Evolutionary conservation across 1,139 yeast genomes (phyloP), one percentile per base, ranked within the genome.

Genomic region (Kluyveromyces marxianus): DNA sequence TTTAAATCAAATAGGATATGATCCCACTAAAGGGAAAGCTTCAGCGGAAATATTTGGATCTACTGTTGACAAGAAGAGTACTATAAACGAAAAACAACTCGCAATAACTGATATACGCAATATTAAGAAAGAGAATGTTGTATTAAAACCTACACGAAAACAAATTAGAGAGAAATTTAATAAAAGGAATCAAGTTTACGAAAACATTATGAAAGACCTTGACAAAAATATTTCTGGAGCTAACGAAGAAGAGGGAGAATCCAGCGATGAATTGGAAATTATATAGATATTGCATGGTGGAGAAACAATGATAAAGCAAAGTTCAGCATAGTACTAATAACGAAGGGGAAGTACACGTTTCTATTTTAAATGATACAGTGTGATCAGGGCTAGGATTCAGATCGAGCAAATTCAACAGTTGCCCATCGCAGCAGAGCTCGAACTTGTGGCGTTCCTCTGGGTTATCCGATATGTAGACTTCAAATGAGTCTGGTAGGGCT

Each of bases 341-440:
- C 14, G 43, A 33, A 10, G 34, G n/a, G 10, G n/a, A 25, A 7
- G 38, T 26, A 26, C 38, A 40, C 3, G 25, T 5, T 21, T 26
- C n/a, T 4, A 40, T 29, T 21, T n/a, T 21, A 24, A 44, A 34
- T 27, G 33, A 24, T 34, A 6, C 30, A 27, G 36, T 14, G 32
- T 28, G 26, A 37, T 39, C 26, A 5, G n/a, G 4, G 21, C 6
- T 25, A 5, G 7, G 27, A 7, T 46, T 44, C 41, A 44, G 39
- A 30, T 54, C 53, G 3, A 41, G 41, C 36, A 61, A 41, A 44
- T 62, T 59, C 10, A 54, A 44, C 38, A 62, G 43, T 24, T 54
- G 50, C 0, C 85, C 85, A 62, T 79, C 85, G 28, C 79, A 56
- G 54, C 85, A 80, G 47, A 79, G 66, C 44, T 81, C 67, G 44